Evolutionary conservation across 2,329 filamentous ascomycete genomes (phyloP), one percentile per base, ranked within the genome.

Genomic region (Penicillium verrucosum): DNA sequence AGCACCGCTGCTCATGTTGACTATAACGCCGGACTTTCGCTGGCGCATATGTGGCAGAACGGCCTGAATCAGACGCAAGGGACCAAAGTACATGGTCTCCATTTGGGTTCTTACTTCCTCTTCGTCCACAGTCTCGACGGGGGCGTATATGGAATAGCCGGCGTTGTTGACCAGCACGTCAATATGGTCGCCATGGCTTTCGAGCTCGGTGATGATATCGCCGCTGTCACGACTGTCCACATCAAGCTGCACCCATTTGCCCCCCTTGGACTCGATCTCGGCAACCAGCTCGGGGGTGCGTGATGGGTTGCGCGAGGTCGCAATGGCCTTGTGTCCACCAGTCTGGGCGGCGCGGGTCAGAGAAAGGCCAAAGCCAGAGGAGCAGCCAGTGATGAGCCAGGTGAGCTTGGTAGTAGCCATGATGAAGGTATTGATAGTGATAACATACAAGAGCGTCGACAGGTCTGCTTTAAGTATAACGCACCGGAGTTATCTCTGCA

Each of bases 111-210:
- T 44, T 18, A 69, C 62, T 40, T 68, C 65, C 0, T 34, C 40
- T 29, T 68, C 66, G 9, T 63, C 64, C 54, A 65, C 63, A 38
- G 70, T 68, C 51, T 71, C 69, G 18, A 62, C 58, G 14, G 64
- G 56, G 10, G 58, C 63, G 1, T 67, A 51, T 4, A 66, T 43
- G 0, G 61, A 64, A 53, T 66, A 65, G 1, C 63, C 65, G 12
- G 63, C 65, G 43, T 66, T 67, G 25, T 68, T 65, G 5, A 63
- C 57, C 14, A 62, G 51, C 16, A 62, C 57, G 14, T 63, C 57
- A 30, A 63, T 54, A 10, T 23, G 30, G 14, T 59, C 51, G 25
- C 56, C 55, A 2, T 44, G n/a, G 11, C 23, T n/a, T n/a, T 42
- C 40, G 8, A 42, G 21, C 10, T 51, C 14, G 1, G 18, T 29